A percentile compares a stretch with the other conserved stretches of the same genome.
Evolutionary conservation across 192 early-diverging fungal genomes (phyloP).

Genomic region (Podila epigama): DNA sequence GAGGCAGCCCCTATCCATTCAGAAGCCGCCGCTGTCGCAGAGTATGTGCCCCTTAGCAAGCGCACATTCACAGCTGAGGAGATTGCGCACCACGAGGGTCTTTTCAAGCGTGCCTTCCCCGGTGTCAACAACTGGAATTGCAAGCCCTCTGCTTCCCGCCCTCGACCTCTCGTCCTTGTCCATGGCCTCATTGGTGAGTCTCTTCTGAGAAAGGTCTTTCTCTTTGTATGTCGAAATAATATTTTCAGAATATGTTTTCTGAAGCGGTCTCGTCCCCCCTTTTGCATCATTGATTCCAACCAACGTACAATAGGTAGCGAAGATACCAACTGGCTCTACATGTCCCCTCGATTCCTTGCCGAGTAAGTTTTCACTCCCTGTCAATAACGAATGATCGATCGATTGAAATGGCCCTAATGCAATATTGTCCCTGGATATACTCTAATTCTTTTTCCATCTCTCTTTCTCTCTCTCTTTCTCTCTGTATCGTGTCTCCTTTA

Average conservation of each 20-base stretch:
- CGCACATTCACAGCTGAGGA: slow-evolving; percentile 29
- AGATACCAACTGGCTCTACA: background rate
- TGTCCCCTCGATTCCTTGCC: background rate
- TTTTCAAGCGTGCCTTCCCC: slow-evolving; percentile 22
- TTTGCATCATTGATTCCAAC: background rate
- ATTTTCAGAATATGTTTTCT: no score
- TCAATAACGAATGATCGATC: no score
- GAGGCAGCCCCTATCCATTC: slow-evolving; percentile 30
- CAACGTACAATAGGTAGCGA: background rate
- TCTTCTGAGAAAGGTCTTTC: no score
- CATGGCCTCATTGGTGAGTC: slow-evolving; percentile 35
- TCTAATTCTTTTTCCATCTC: background rate
- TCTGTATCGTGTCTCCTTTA: no score
- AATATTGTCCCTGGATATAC: background rate
- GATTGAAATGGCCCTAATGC: no score
- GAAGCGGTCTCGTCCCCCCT: no score
- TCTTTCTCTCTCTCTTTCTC: slow-evolving; percentile 5
- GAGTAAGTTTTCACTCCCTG: background rate
- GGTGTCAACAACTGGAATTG: slow-evolving; percentile 41
- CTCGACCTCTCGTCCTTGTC: slow-evolving; percentile 24
- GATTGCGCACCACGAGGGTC: slow-evolving; percentile 14
- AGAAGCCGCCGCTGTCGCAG: background rate
- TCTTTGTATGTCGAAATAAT: no score
- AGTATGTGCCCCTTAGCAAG: slow-evolving; percentile 34
- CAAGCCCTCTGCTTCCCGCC: slow-evolving; percentile 22